Evolutionary conservation across 2,329 filamentous ascomycete species (phyloP).

Genomic region (Trichoderma arundinaceum): DNA sequence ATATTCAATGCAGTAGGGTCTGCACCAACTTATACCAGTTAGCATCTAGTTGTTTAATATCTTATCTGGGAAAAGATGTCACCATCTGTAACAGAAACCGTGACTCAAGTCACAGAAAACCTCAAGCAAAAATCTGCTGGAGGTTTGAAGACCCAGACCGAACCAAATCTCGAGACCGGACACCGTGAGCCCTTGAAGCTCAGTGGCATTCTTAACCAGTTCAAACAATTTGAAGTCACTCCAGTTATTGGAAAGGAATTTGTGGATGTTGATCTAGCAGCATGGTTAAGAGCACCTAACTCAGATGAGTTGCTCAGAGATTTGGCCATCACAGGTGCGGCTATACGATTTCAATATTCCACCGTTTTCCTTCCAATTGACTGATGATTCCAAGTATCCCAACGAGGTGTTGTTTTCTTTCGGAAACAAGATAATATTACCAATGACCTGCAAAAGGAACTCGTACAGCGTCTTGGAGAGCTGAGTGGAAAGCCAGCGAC

Average conservation of each 20-base stretch:
- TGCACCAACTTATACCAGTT: no score
- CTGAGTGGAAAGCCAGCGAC: slow-evolving; percentile 49
- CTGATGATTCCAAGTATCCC: slow-evolving; percentile 38
- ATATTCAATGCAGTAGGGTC: no score
- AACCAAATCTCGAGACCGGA: slow-evolving; percentile 2
- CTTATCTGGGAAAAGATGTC: background rate
- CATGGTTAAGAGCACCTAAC: slow-evolving; percentile 44
- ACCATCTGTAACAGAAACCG: slow-evolving; percentile 22
- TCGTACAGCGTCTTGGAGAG: slow-evolving; percentile 45
- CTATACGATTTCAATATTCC: background rate
- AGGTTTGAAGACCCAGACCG: background rate
- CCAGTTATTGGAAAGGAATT: slow-evolving; percentile 59
- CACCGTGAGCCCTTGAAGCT: slow-evolving; percentile 28
- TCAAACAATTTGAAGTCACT: slow-evolving; percentile 50
- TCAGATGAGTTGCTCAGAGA: slow-evolving; percentile 58
- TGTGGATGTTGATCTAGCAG: slow-evolving; percentile 44
- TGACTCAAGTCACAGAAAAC: slow-evolving; percentile 16
- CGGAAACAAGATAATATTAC: slow-evolving; percentile 45
- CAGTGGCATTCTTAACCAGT: slow-evolving; percentile 43
- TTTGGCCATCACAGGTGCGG: slow-evolving; percentile 54
- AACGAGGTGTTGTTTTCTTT: slow-evolving; percentile 48
- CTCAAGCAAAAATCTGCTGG: slow-evolving; percentile 11
- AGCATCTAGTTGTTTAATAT: background rate
- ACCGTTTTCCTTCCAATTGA: background rate
- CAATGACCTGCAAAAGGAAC: slow-evolving; percentile 47